Evolutionary conservation across 2,329 filamentous ascomycete genomes (phyloP).

Genomic region (Alternaria gaisen): DNA sequence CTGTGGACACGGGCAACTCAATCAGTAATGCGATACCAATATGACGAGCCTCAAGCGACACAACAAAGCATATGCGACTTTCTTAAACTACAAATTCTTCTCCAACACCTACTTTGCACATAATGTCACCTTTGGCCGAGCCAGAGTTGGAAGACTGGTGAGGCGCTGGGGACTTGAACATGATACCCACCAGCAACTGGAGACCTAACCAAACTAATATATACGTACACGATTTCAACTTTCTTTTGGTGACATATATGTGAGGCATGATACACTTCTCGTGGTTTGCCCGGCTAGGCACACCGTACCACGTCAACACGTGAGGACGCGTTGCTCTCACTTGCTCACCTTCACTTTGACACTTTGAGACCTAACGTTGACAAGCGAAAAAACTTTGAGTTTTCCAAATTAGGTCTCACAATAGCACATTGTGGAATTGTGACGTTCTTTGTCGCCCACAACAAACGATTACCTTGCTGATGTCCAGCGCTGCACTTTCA

Average conservation of each 20-base stretch:
- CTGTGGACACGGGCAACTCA: constrained; percentile 61
- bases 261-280: background rate
- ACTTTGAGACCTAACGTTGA: background rate
- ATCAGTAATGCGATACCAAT: constrained; percentile 60
- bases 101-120: background rate
- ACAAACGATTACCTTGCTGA: background rate
- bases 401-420: background rate
- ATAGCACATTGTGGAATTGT: background rate
- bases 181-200: constrained; percentile 7
- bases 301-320: constrained; percentile 8
- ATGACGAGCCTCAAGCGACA: constrained; percentile 39
- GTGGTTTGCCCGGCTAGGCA: background rate
- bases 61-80: background rate
- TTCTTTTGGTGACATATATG: background rate
- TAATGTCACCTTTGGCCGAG: background rate
- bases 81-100: background rate
- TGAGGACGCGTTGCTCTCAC: constrained; percentile 4
- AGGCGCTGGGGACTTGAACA: constrained; percentile 3
- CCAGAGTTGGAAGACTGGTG: constrained; percentile 3
- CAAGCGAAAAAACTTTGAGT: background rate
- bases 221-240: background rate
- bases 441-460: background rate
- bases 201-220: background rate
- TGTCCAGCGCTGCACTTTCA: background rate
- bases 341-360: background rate